Conservation (phyloP, 2,329 filamentous ascomycete species). For the Aspergillus terreus region DNA sequence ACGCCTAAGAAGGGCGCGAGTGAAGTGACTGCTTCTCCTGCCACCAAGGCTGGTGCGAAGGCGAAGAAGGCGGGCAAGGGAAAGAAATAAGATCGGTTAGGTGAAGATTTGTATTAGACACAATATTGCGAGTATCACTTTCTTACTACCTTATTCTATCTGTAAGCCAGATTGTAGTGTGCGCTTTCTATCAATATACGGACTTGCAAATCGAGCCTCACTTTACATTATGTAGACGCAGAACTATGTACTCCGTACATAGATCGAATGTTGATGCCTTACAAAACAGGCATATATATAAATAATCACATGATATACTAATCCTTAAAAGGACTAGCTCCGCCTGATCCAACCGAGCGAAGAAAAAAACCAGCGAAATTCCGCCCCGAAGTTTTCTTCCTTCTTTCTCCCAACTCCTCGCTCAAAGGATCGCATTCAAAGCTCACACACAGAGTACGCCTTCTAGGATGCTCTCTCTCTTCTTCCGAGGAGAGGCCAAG, state of each 20-base stretch:
- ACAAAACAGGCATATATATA: background rate
- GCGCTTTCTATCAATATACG: no score
- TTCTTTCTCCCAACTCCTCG: conserved; percentile 70
- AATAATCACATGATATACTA: background rate
- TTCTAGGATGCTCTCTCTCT: conserved; percentile 37
- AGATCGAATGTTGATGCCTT: no score
- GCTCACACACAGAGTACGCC: conserved; percentile 81
- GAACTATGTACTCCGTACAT: no score
- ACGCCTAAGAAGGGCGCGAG: conserved; percentile 8
- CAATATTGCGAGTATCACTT: no score
- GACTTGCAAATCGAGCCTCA: no score
- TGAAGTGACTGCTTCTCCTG: conserved; percentile 17
- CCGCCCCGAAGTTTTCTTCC: conserved; percentile 29
- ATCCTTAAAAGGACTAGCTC: conserved; percentile 15
- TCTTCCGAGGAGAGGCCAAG: conserved; percentile 40
- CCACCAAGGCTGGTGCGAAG: conserved; percentile 27
- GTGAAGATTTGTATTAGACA: conserved; percentile 9
- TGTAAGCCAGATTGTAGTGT: no score
- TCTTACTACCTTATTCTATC: no score
- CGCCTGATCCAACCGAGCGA: conserved; percentile 17
- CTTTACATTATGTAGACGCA: no score
- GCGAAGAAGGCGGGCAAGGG: conserved; percentile 24
- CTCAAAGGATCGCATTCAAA: conserved; percentile 99
- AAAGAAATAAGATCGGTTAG: conserved; percentile 29
- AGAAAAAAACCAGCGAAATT: conserved; percentile 19